phyloP scores from a whole-genome alignment of 2,329 filamentous ascomycete species.

The Verticillium albo-atrum region DNA sequence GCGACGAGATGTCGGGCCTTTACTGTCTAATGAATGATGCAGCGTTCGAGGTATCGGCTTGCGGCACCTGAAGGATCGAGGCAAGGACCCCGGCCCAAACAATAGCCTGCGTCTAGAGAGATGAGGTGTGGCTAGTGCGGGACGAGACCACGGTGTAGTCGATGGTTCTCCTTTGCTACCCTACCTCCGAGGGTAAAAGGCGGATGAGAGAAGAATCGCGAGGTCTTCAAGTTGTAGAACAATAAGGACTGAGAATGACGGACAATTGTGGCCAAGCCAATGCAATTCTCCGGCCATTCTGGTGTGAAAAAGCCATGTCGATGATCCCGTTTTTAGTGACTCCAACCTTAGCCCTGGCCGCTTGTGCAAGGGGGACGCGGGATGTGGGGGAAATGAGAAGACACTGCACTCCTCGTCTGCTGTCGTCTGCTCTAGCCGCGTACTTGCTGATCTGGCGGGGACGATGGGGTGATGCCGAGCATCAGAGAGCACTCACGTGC shows the following conservation, averaged over 20 bases:
- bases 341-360: no score
- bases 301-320: no score
- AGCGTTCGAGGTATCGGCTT: neutral
- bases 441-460: neutral
- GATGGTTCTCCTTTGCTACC: neutral
- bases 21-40: neutral
- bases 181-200: no score
- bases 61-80: neutral
- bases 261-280: neutral
- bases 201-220: neutral
- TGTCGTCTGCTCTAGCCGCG: no score
- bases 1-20: neutral
- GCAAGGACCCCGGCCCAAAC: neutral
- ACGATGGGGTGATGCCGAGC: neutral
- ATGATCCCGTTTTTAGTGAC: neutral
- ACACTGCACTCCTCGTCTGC: no score
- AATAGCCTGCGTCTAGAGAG: neutral
- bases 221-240: neutral
- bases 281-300: neutral
- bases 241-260: neutral
- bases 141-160: neutral
- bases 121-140: neutral
- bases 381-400: neutral
- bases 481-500: neutral
- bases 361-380: no score